Evolutionary conservation across 306 rosid genomes (phyloP).

Genomic region (Alnus rubra): DNA sequence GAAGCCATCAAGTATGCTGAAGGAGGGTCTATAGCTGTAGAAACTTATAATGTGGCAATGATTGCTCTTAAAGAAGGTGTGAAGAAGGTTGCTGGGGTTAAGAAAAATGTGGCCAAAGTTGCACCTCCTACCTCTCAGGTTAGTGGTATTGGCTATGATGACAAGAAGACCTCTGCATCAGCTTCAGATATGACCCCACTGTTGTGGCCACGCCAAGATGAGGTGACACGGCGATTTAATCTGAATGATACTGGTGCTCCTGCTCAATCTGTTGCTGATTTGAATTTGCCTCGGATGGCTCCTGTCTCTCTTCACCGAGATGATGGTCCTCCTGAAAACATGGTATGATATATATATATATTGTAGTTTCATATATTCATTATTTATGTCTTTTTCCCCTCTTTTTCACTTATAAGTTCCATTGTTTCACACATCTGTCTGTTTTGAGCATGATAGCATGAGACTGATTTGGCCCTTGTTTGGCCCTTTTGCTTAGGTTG

Average conservation of each 20-base stretch:
- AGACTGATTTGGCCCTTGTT: conserved; percentile 25
- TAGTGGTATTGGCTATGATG: conserved; percentile 58
- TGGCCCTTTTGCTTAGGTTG: conserved; percentile 48
- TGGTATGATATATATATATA: conserved; percentile 38
- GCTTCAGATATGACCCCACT: conserved; percentile 66
- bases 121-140: conserved; percentile 57
- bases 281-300: conserved; percentile 84
- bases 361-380: not conserved
- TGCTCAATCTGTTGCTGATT: conserved; percentile 65
- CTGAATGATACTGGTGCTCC: conserved; percentile 72
- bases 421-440: not conserved
- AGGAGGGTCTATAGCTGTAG: conserved; percentile 77
- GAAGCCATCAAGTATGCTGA: conserved; percentile 88
- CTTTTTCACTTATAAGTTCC: not conserved
- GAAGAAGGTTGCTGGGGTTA: conserved; percentile 64
- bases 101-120: conserved; percentile 72
- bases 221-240: conserved; percentile 68
- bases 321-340: conserved; percentile 73
- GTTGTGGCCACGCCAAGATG: conserved; percentile 91
- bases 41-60: conserved; percentile 73
- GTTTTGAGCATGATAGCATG: conserved; percentile 19
- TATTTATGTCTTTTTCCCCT: not conserved
- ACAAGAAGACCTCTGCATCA: conserved; percentile 54
- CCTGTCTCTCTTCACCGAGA: conserved; percentile 86
- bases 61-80: conserved; percentile 72